These are phyloP conservation scores for Brettanomyces bruxellensis DNA, from an alignment of 805 yeast genomes.

Conservation along the genomic window DNA sequence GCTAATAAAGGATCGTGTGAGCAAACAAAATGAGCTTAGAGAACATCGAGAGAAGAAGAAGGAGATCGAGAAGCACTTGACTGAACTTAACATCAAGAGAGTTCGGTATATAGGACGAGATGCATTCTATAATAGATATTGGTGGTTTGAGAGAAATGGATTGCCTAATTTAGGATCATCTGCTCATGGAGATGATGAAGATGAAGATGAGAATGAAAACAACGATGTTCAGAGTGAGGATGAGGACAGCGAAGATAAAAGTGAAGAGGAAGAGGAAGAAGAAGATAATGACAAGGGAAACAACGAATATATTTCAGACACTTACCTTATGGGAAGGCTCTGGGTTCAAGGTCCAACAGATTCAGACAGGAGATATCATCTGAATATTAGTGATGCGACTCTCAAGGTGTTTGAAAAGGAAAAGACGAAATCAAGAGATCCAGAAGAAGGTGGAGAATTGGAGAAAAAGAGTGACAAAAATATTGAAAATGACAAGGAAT, in stretches of 20 bases:
- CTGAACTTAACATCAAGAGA: conserved; percentile 70
- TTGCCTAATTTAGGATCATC: conserved; percentile 37
- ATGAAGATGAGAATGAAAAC: conserved; percentile 25
- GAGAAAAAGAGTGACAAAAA: conserved; percentile 1
- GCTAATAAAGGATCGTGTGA: conserved; percentile 37
- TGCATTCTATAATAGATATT: conserved; percentile 75
- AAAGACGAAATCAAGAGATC: conserved; percentile 2
- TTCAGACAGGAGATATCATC: conserved; percentile 28
- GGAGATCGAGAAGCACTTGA: conserved; percentile 50
- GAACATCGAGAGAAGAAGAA: conserved; percentile 39
- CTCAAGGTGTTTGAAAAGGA: conserved; percentile 12
- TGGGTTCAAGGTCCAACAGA: conserved; percentile 87
- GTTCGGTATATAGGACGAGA: conserved; percentile 74
- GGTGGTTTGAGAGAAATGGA: conserved; percentile 93
- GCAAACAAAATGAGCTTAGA: conserved; percentile 30
- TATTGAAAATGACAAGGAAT: background rate
- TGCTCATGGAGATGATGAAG: conserved; percentile 16
- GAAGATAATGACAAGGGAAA: conserved; percentile 32
- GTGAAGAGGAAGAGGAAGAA: conserved; percentile 13
- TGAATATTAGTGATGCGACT: conserved; percentile 30
- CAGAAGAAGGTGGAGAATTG: background rate
- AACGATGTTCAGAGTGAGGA: conserved; percentile 28
- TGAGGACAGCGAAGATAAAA: conserved; percentile 33
- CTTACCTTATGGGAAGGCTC: conserved; percentile 70
- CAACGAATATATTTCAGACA: conserved; percentile 35